These are phyloP conservation scores for Aureobasidium zeae DNA, from an alignment of 2,329 filamentous ascomycete species.

Conservation along the genomic window DNA sequence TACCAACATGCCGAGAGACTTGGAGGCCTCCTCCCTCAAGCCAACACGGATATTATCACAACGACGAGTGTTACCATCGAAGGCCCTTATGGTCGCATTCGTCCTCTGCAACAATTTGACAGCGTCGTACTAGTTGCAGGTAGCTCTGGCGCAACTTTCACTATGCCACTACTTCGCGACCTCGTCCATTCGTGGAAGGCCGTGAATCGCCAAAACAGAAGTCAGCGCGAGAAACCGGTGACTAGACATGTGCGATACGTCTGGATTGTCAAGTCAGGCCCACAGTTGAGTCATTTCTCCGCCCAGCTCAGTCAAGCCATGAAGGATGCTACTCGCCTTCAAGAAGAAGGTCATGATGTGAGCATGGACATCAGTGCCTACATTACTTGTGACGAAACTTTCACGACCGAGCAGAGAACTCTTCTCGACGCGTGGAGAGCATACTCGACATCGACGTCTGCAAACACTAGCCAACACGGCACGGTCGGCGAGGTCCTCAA, in stretches of 20 bases:
- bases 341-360: constrained; percentile 30
- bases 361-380: constrained; percentile 46
- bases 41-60: neutral
- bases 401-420: constrained; percentile 35
- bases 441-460: constrained; percentile 18
- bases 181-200: constrained; percentile 36
- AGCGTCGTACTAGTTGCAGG: constrained; percentile 51
- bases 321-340: constrained; percentile 35
- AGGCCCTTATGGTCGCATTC: constrained; percentile 24
- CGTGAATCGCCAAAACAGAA: constrained; percentile 23
- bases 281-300: constrained; percentile 46
- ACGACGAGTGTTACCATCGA: constrained; percentile 20
- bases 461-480: constrained; percentile 22
- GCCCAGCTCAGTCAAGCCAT: constrained; percentile 40
- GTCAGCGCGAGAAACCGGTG: constrained; percentile 22
- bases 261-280: constrained; percentile 50
- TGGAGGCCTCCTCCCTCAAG: constrained; percentile 28
- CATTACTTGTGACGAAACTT: constrained; percentile 44
- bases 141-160: constrained; percentile 52
- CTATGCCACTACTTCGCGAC: constrained; percentile 47
- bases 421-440: constrained; percentile 20
- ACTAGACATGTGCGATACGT: constrained; percentile 46
- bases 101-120: constrained; percentile 48
- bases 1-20: constrained; percentile 42
- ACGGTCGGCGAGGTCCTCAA: constrained; percentile 20